Conservation (phyloP, 768 basidiomycete species). For the Pleurotus djamor region DNA sequence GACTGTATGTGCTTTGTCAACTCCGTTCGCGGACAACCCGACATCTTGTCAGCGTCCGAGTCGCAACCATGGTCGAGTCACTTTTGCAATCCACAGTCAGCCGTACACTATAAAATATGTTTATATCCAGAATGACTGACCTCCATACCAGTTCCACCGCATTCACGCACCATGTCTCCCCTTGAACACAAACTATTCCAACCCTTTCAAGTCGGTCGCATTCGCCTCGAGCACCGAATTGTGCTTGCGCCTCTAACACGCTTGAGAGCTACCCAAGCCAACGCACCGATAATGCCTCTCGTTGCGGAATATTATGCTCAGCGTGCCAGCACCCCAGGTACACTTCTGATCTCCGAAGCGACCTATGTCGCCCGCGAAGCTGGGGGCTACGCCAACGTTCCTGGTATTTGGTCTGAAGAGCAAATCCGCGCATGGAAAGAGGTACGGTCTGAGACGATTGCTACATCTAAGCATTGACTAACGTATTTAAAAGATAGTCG, state of each 20-base stretch:
- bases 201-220: conserved; percentile 21
- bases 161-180: background rate
- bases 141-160: background rate
- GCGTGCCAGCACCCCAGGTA: conserved; percentile 44
- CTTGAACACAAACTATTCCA: conserved; percentile 17
- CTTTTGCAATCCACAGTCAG: too few species aligned
- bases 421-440: conserved; percentile 60
- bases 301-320: conserved; percentile 47
- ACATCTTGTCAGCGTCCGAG: too few species aligned
- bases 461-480: too few species aligned
- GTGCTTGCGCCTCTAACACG: conserved; percentile 44
- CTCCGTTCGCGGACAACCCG: too few species aligned
- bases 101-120: too few species aligned
- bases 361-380: conserved; percentile 49
- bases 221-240: conserved; percentile 19
- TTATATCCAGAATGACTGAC: background rate
- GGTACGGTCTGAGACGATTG: conserved; percentile 16
- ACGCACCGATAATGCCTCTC: conserved; percentile 19
- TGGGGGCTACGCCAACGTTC: conserved; percentile 46
- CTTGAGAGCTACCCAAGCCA: conserved; percentile 5
- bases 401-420: conserved; percentile 43
- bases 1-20: too few species aligned
- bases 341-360: conserved; percentile 56
- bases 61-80: too few species aligned
- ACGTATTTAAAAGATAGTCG: conserved; percentile 37